Conservation (phyloP, 768 basidiomycete genomes). For the Austroboletus eburneus region DNA sequence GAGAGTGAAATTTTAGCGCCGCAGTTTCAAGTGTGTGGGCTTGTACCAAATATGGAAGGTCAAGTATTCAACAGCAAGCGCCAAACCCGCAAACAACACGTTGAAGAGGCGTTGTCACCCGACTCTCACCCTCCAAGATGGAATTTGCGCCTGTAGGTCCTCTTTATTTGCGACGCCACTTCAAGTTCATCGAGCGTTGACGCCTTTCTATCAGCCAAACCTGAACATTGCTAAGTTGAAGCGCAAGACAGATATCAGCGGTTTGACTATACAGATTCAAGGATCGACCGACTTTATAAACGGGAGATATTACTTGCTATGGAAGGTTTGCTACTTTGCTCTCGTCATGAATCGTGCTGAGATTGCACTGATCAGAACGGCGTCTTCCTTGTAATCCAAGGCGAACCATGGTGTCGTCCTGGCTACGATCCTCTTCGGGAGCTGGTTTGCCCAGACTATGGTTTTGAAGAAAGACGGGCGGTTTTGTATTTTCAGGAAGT, state of each 20-base stretch:
- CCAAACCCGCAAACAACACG: constrained; percentile 9
- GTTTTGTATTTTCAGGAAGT: constrained; percentile 26
- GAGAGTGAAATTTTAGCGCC: no score
- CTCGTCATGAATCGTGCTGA: constrained; percentile 5
- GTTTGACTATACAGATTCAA: constrained; percentile 19
- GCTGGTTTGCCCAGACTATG: no score
- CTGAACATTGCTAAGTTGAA: constrained; percentile 20
- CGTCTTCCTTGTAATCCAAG: constrained; percentile 27
- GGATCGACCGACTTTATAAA: constrained; percentile 1
- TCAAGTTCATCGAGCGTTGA: constrained; percentile 3
- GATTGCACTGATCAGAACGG: constrained; percentile 18
- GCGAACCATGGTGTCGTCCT: constrained; percentile 27
- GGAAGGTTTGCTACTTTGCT: constrained; percentile 20
- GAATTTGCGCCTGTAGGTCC: constrained; percentile 31
- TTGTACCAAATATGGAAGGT: constrained; percentile 22
- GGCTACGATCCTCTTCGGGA: constrained; percentile 1
- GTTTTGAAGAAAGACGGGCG: constrained; percentile 23
- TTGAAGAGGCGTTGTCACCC: constrained; percentile 10
- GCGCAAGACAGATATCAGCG: constrained; percentile 22
- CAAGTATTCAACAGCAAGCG: constrained; percentile 3
- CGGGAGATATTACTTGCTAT: constrained; percentile 25
- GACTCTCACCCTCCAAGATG: constrained; percentile 10
- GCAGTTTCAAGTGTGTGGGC: no score
- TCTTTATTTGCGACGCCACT: not conserved
- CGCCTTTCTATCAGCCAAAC: constrained; percentile 8